Evolutionary conservation across 1,284 basidiomycete genomes (phyloP), one percentile per base, ranked within the genome.

Genomic region (Phellopilus nigrolimitatus): DNA sequence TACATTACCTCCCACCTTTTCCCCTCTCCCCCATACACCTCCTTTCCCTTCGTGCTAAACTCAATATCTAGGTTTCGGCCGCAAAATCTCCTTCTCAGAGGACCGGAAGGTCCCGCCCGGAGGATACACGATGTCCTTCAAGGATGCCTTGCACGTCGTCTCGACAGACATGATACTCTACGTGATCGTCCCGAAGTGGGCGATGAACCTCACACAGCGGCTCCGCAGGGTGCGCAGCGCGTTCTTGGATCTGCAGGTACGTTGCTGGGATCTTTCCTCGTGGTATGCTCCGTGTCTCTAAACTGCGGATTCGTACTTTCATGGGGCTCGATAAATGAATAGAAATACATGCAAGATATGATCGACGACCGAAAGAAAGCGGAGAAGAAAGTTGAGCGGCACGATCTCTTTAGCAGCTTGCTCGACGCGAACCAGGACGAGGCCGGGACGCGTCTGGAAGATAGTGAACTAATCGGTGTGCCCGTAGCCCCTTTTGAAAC

Each of bases 11-110:
- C n/a, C n/a, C n/a, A n/a, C n/a, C n/a, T n/a, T n/a, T n/a, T n/a
- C n/a, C n/a, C n/a, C n/a, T n/a, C n/a, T n/a, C n/a, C n/a, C n/a
- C n/a, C n/a, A n/a, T n/a, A n/a, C n/a, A n/a, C n/a, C n/a, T n/a
- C n/a, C n/a, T n/a, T n/a, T n/a, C n/a, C n/a, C n/a, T n/a, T n/a
- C n/a, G n/a, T n/a, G n/a, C n/a, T n/a, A n/a, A n/a, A n/a, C n/a
- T n/a, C 34, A n/a, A 38, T 54, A 60, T 74, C 19, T 57, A 74
- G 30, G 75, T 69, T 51, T 71, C 66, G 15, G 69, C 68, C 60
- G 69, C 68, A 69, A 53, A 19, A 51, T 55, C 19, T 55, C 53
- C 4, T 55, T 51, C 31, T 43, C 37, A 21, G 51, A 50, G 8
- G 52, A 56, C 28, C 31, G 43, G 15, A 41, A 48, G 10, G n/a